Base-by-base conservation (phyloP, 139 green algal genomes). In the Chlorokybus atmophyticus region DNA sequence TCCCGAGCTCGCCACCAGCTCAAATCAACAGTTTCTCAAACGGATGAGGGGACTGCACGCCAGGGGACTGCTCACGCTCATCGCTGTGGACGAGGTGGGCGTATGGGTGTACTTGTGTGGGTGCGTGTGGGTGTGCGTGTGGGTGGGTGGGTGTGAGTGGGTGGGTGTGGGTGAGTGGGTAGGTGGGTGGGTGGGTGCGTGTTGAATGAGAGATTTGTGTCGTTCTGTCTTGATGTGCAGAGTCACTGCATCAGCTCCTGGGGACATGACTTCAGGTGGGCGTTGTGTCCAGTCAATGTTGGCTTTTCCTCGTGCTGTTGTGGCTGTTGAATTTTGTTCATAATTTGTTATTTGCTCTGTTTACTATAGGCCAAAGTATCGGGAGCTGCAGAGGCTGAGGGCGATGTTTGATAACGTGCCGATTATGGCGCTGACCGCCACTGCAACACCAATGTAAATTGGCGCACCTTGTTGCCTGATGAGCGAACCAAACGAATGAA, bases 181-280 rank as follows among this genome's bases (percentile, higher is more conserved):
- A 8, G 7, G n/a, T n/a, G n/a, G n/a, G n/a, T n/a, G n/a, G n/a
- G n/a, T n/a, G n/a, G n/a, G n/a, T n/a, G n/a, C n/a, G n/a, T n/a
- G n/a, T n/a, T n/a, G n/a, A n/a, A n/a, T n/a, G n/a, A n/a, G n/a
- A n/a, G n/a, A n/a, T n/a, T n/a, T n/a, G n/a, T n/a, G n/a, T n/a
- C n/a, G n/a, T n/a, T n/a, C 17, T 23, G 53, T n/a, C 8, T 52
- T 7, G 8, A 59, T 7, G 32, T 52, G 29, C 55, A 71, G 63
- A 50, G 52, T 21, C 66, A 74, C 40, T 74, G 66, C 54, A 74
- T 74, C n/a, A 67, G 40, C 7, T 67, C 64, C 26, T 74, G 66
- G 66, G 66, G 66, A 19, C 66, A 74, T 29, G 66, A 74, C 42
- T 74, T 74, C 47, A 29, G 59, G 49, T 62, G 30, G 7, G n/a